These are phyloP conservation scores for Schrenkiella parvula DNA, from an alignment of 345 rosid species.

Conservation along the genomic window DNA sequence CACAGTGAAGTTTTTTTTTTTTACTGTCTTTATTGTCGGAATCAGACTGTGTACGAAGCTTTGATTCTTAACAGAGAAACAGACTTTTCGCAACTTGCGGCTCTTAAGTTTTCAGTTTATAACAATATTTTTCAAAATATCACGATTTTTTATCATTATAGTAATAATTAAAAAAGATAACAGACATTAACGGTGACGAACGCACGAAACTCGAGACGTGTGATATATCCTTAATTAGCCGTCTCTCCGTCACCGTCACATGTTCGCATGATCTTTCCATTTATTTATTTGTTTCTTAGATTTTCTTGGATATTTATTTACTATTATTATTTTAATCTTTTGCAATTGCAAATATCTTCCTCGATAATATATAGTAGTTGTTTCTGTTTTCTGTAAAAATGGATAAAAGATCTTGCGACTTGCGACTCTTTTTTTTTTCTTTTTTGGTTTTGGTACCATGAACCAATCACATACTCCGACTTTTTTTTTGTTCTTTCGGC, in stretches of 20 bases:
- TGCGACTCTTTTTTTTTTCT: neutral
- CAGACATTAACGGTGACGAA: slow-evolving; percentile 27
- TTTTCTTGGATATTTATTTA: neutral
- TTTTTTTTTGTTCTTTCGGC: slow-evolving; percentile 26
- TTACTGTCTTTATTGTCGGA: slow-evolving; percentile 25
- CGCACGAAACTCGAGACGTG: neutral
- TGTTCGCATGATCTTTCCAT: slow-evolving; percentile 24
- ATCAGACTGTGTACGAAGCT: slow-evolving; percentile 21
- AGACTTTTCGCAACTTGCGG: slow-evolving; percentile 34
- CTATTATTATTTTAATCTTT: neutral
- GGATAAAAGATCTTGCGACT: slow-evolving; percentile 25
- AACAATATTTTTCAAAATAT: slow-evolving; percentile 1
- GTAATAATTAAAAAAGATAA: neutral
- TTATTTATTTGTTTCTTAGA: neutral
- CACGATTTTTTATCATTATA: neutral
- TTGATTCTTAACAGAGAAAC: slow-evolving; percentile 9
- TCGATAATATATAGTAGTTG: neutral
- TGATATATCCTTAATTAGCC: slow-evolving; percentile 9
- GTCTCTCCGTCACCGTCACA: slow-evolving; percentile 30
- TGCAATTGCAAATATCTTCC: slow-evolving; percentile 8
- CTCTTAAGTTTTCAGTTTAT: neutral
- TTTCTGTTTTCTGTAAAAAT: neutral
- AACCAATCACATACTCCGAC: slow-evolving; percentile 26
- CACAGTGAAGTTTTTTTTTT: slow-evolving; percentile 17
- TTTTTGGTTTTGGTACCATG: slow-evolving; percentile 19